phyloP scores from a whole-genome alignment of 805 yeast genomes.

The Metschnikowia matae region DNA sequence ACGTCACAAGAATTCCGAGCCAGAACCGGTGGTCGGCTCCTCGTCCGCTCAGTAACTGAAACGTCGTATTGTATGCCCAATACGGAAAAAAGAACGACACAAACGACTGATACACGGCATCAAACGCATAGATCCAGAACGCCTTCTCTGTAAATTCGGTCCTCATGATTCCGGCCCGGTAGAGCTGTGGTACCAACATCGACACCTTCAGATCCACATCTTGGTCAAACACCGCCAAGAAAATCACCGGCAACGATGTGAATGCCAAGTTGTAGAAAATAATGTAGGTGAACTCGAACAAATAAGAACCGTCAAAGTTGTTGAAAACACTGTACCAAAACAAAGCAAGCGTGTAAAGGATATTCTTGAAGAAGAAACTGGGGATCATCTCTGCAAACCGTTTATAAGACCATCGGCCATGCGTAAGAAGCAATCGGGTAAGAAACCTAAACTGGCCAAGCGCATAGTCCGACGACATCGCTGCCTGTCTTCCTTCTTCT shows the following conservation, averaged over 20 bases:
- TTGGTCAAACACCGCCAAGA: slow-evolving; percentile 70
- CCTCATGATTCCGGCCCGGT: slow-evolving; percentile 62
- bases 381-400: slow-evolving; percentile 76
- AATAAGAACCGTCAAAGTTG: slow-evolving; percentile 70
- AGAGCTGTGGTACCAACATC: slow-evolving; percentile 65
- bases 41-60: slow-evolving; percentile 48
- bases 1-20: slow-evolving; percentile 64
- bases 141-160: slow-evolving; percentile 57
- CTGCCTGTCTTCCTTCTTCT: slow-evolving; percentile 84
- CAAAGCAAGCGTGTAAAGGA: slow-evolving; percentile 65
- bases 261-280: slow-evolving; percentile 78
- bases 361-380: slow-evolving; percentile 73
- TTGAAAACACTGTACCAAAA: slow-evolving; percentile 74
- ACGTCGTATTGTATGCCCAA: slow-evolving; percentile 44
- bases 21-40: slow-evolving; percentile 66
- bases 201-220: slow-evolving; percentile 67
- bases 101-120: slow-evolving; percentile 70
- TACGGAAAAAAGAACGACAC: slow-evolving; percentile 68
- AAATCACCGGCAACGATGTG: slow-evolving; percentile 73
- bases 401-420: slow-evolving; percentile 81
- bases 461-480: slow-evolving; percentile 81
- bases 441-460: slow-evolving; percentile 74
- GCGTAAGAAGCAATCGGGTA: slow-evolving; percentile 62
- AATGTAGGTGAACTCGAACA: slow-evolving; percentile 73
- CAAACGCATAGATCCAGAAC: slow-evolving; percentile 60